A percentile compares a stretch with the other conserved stretches of the same genome.
Evolutionary conservation across 164 flowering plant genomes (phyloP).

Genomic region (Sedum album): DNA sequence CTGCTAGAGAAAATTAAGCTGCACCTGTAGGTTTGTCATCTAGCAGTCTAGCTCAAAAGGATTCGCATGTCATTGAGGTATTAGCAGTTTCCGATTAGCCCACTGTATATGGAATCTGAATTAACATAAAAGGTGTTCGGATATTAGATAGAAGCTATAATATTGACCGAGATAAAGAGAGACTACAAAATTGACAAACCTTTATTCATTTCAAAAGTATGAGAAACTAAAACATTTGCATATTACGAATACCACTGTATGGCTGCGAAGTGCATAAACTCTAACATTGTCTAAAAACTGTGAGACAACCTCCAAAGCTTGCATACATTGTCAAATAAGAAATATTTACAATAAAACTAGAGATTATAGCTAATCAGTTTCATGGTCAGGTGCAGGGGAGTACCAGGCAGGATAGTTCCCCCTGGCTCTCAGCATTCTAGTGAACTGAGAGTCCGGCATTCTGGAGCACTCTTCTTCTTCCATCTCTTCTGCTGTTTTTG

Average conservation of each 20-base stretch:
- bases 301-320: neutral
- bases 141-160: neutral
- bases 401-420: conserved; percentile 74
- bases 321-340: no score
- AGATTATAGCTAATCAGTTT: conserved; percentile 33
- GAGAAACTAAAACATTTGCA: no score
- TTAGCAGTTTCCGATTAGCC: neutral
- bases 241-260: neutral
- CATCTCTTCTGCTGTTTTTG: conserved; percentile 52
- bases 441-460: conserved; percentile 77
- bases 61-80: neutral
- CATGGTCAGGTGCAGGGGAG: conserved; percentile 69
- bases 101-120: neutral
- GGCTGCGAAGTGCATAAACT: neutral
- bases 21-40: neutral
- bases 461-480: conserved; percentile 71
- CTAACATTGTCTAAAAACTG: neutral
- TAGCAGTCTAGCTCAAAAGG: neutral
- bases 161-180: no score
- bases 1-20: neutral
- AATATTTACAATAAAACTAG: neutral
- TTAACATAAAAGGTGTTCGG: neutral
- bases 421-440: conserved; percentile 60
- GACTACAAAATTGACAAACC: no score
- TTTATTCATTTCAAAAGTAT: no score